Evolutionary conservation across 768 basidiomycete genomes (phyloP).

Genomic region (Sporobolomyces roseus): DNA sequence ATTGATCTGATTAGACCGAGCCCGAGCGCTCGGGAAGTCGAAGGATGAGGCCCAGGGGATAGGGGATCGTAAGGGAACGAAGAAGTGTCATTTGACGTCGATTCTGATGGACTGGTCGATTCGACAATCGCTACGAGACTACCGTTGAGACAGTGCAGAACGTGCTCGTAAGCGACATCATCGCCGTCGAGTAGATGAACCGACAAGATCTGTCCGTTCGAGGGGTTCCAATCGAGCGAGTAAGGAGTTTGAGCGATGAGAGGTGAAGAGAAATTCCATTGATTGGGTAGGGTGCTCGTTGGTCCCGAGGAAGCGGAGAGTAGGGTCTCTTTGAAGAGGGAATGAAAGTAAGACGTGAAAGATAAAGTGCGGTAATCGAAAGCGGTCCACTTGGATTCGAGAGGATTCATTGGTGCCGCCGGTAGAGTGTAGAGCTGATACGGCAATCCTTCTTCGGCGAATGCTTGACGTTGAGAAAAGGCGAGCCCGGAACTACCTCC

Average conservation of each 20-base stretch:
- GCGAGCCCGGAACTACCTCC: neutral
- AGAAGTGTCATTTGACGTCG: neutral
- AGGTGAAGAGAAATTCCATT: slow-evolving; percentile 67
- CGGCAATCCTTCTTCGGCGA: slow-evolving; percentile 1
- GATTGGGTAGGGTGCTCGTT: slow-evolving; percentile 42
- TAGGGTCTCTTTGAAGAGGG: no score
- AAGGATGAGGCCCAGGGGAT: slow-evolving; percentile 57
- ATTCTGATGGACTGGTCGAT: neutral
- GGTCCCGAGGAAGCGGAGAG: neutral
- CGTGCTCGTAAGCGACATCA: slow-evolving; percentile 62
- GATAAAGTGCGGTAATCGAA: slow-evolving; percentile 35
- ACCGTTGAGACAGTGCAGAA: slow-evolving; percentile 70
- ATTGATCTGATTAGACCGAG: slow-evolving; percentile 69
- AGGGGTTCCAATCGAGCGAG: slow-evolving; percentile 58
- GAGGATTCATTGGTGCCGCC: slow-evolving; percentile 25
- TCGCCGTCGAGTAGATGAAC: slow-evolving; percentile 69
- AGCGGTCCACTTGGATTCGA: slow-evolving; percentile 37
- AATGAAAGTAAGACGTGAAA: slow-evolving; percentile 39
- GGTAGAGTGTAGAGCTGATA: slow-evolving; percentile 11
- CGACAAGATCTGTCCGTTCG: slow-evolving; percentile 56
- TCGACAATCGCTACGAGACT: slow-evolving; percentile 71
- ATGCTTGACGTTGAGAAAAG: neutral
- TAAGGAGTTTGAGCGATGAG: slow-evolving; percentile 69
- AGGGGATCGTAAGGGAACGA: slow-evolving; percentile 22
- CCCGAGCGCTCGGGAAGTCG: slow-evolving; percentile 64